These are phyloP conservation scores for Lentinula sp. DNA, from an alignment of 768 basidiomycete genomes.

Conservation along the genomic window DNA sequence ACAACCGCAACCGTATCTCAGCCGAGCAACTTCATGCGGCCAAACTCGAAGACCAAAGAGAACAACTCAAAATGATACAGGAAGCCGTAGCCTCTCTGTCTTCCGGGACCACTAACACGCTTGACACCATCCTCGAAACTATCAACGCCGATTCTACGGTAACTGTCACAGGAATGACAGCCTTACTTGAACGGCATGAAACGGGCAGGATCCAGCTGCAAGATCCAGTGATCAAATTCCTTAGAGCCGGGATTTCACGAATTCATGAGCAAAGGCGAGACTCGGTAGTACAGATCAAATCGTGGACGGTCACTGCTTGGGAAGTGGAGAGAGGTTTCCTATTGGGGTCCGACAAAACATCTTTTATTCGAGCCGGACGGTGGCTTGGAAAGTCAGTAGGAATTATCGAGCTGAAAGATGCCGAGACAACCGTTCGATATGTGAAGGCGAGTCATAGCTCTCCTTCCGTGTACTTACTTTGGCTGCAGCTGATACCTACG, in stretches of 20 bases:
- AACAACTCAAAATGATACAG: neutral
- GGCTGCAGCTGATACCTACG: neutral
- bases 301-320: constrained; percentile 2
- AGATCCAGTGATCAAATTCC: neutral
- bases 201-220: neutral
- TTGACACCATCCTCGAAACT: neutral
- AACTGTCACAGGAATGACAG: constrained; percentile 2
- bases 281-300: neutral
- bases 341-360: neutral
- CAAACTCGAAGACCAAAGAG: neutral
- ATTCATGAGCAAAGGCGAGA: neutral
- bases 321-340: constrained; percentile 4
- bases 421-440: neutral
- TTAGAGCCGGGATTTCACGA: constrained; percentile 1
- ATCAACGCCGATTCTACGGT: neutral
- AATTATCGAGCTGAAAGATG: constrained; percentile 3
- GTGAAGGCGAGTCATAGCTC: neutral
- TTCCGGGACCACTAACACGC: neutral
- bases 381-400: constrained; percentile 5
- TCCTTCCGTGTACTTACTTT: neutral
- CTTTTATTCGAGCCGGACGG: neutral
- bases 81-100: neutral
- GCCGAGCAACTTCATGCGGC: neutral
- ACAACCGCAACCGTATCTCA: neutral
- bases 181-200: constrained; percentile 2